These are phyloP conservation scores for Leishmania lainsoni DNA, from an alignment of 208 protist genomes.

Conservation along the genomic window DNA sequence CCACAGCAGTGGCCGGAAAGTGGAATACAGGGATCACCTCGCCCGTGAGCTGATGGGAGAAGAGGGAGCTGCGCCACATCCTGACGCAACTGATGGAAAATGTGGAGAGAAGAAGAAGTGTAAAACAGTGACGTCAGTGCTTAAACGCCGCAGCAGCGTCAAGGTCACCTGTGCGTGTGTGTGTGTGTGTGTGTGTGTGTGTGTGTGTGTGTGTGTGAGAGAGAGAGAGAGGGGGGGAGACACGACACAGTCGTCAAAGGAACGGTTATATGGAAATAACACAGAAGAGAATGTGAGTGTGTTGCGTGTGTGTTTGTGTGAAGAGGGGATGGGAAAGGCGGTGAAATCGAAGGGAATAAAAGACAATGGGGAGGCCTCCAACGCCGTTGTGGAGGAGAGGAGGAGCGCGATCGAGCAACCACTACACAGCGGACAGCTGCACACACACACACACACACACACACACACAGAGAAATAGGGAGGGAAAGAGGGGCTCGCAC, in stretches of 20 bases:
- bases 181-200: not conserved
- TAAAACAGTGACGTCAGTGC: not conserved
- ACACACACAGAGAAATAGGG: not conserved
- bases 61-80: not conserved
- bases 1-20: not conserved
- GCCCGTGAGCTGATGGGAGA: not conserved
- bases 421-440: not conserved
- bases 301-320: not conserved
- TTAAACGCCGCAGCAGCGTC: not conserved
- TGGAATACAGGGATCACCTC: not conserved
- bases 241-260: not conserved
- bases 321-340: not conserved
- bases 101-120: not conserved
- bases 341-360: not conserved
- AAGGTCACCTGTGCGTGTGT: not conserved
- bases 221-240: not conserved
- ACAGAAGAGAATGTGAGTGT: not conserved
- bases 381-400: not conserved
- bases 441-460: not conserved
- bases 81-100: not conserved
- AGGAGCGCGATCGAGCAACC: not conserved
- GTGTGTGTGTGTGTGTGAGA: not conserved
- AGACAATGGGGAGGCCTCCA: not conserved
- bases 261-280: not conserved
- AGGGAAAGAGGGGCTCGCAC: not conserved